A percentile compares a stretch with the other conserved stretches of the same genome.
phyloP scores from a whole-genome alignment of 805 yeast species.

The Candida piceae region DNA sequence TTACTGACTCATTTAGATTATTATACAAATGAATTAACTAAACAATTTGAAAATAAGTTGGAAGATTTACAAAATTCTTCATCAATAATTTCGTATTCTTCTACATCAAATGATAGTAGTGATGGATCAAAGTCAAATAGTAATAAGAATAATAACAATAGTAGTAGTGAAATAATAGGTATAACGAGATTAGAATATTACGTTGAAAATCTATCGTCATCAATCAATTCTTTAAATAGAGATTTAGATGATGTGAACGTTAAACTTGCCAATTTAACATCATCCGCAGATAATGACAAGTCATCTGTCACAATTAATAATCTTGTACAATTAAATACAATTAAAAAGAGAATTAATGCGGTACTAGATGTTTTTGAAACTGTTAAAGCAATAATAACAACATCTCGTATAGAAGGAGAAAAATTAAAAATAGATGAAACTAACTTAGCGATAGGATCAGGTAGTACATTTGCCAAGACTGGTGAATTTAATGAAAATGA shows the following conservation, averaged over 20 bases:
- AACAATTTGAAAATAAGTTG: slow-evolving; percentile 47
- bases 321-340: slow-evolving; percentile 39
- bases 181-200: slow-evolving; percentile 63
- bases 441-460: not conserved
- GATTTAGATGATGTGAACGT: slow-evolving; percentile 35
- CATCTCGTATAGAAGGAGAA: slow-evolving; percentile 22
- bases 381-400: slow-evolving; percentile 35
- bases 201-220: slow-evolving; percentile 52
- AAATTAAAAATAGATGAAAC: not conserved
- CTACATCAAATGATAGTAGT: too few relatives aligned
- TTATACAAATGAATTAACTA: slow-evolving; percentile 54
- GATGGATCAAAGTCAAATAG: too few relatives aligned
- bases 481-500: slow-evolving; percentile 2
- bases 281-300: not conserved
- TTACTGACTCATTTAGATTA: slow-evolving; percentile 57
- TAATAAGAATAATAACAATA: too few relatives aligned
- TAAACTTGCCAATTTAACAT: slow-evolving; percentile 16
- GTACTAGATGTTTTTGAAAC: slow-evolving; percentile 45
- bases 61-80: slow-evolving; percentile 44
- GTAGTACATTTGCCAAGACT: not conserved
- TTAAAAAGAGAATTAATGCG: slow-evolving; percentile 40
- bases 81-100: slow-evolving; percentile 42
- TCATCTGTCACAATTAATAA: slow-evolving; percentile 27
- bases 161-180: slow-evolving; percentile 24
- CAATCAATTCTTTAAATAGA: slow-evolving; percentile 50